These are phyloP conservation scores for Chlamydomonas eustigma DNA, from an alignment of 139 green algal species.

Conservation along the genomic window DNA sequence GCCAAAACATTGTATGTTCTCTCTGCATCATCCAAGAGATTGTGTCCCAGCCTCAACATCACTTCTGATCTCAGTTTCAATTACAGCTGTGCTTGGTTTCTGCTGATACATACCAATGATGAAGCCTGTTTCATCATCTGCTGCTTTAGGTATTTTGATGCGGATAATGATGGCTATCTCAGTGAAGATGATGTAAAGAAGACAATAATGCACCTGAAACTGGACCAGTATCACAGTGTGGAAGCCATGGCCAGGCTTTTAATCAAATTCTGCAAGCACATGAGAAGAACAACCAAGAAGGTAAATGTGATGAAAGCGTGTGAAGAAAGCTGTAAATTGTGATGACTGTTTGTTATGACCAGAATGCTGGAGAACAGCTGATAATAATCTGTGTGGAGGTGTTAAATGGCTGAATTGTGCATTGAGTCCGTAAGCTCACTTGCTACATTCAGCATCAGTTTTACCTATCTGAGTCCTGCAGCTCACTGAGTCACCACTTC, in stretches of 20 bases:
- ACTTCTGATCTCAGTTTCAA: too few species aligned
- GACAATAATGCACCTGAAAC: background rate
- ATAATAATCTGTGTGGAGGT: too few species aligned
- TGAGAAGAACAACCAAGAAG: background rate
- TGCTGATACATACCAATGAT: background rate
- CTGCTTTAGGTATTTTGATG: background rate
- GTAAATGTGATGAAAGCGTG: background rate
- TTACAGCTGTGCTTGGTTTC: background rate
- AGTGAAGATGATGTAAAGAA: background rate
- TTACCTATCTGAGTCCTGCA: too few species aligned
- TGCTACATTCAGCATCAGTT: too few species aligned
- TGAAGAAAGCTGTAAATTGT: too few species aligned
- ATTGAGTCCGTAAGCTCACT: too few species aligned
- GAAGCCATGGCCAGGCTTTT: background rate
- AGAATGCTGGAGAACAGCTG: too few species aligned
- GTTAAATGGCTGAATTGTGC: too few species aligned
- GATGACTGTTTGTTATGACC: too few species aligned
- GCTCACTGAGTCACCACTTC: too few species aligned
- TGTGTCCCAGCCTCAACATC: background rate
- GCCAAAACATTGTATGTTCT: background rate
- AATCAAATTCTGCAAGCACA: background rate
- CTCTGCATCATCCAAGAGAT: background rate
- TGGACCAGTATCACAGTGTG: background rate
- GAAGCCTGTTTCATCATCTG: background rate
- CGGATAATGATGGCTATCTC: constrained; percentile 2